These are phyloP conservation scores for Umbellularia californica DNA, from an alignment of 164 flowering plant genomes.

Conservation along the genomic window DNA sequence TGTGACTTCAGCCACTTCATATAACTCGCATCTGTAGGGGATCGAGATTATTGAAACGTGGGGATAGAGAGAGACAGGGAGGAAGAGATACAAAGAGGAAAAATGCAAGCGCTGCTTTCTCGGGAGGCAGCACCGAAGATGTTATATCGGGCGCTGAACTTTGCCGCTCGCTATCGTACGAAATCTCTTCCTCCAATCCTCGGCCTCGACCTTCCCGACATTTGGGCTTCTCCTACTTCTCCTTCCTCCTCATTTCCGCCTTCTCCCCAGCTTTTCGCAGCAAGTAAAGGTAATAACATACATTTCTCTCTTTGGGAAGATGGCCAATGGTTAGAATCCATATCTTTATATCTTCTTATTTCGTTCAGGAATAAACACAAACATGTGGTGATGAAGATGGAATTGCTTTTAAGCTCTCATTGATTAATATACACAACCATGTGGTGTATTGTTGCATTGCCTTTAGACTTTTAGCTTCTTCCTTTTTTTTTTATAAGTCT, in stretches of 20 bases:
- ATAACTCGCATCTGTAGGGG: no score
- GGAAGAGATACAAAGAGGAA: not conserved
- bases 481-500: not conserved
- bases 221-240: constrained; percentile 31
- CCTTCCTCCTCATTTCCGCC: not conserved
- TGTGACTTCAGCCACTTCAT: no score
- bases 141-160: not conserved
- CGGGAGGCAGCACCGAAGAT: not conserved
- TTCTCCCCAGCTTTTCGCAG: not conserved
- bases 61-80: not conserved
- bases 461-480: not conserved
- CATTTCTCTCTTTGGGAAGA: not conserved
- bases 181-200: constrained; percentile 32
- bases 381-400: not conserved
- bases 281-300: not conserved
- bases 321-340: no score
- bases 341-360: no score
- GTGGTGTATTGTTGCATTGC: not conserved
- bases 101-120: not conserved
- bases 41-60: no score
- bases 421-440: not conserved
- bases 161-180: constrained; percentile 7
- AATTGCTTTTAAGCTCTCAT: not conserved
- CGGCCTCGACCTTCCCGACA: constrained; percentile 47
- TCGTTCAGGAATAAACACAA: not conserved